Evolutionary conservation across 2,329 filamentous ascomycete genomes (phyloP), one percentile per base, ranked within the genome.

Genomic region (Xylaria arbuscula): DNA sequence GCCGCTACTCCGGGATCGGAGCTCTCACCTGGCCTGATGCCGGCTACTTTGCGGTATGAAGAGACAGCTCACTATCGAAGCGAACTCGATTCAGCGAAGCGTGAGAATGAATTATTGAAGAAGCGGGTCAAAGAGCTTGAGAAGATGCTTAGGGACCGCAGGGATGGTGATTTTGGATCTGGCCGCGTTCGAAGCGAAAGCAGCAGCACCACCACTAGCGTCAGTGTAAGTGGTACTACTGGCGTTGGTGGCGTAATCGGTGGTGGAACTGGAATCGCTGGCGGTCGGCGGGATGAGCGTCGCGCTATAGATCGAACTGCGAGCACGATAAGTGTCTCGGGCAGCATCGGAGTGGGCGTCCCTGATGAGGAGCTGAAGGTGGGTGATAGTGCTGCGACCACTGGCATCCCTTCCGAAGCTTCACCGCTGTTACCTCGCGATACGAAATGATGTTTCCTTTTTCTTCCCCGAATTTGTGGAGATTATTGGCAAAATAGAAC

Each of bases 101-200:
- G 84, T 55, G 89, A 92, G 78, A 91, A 92, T 68, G 89, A 91
- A 61, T 77, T 78, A 0, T 79, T 92, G 54, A 89, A 89, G 81
- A 82, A 84, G 63, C 84, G 87, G 15, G 86, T 92, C 66, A 83
- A 88, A 54, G 89, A 91, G 51, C 79, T 92, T 11, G 89, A 92
- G 79, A 82, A 83, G 45, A 79, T 83, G 70, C 80, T 90, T 8
- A 81, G 84, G 7, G 84, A 86, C 56, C 78, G 83, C 11, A 80
- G 83, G 40, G 79, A 82, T 45, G 84, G 84, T 72, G 85, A 87
- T 47, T 40, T 70, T 1, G 69, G 69, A 45, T 62, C 58, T 6
- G 70, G 70, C 24, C 72, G 76, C 42, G 69, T 68, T 24, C 65
- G 86, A 63, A 88, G 85, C 67, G 86, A 85, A 69, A 89, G 87